These are phyloP conservation scores for Acanthamoeba quina DNA, from an alignment of 208 protist genomes.

Conservation along the genomic window DNA sequence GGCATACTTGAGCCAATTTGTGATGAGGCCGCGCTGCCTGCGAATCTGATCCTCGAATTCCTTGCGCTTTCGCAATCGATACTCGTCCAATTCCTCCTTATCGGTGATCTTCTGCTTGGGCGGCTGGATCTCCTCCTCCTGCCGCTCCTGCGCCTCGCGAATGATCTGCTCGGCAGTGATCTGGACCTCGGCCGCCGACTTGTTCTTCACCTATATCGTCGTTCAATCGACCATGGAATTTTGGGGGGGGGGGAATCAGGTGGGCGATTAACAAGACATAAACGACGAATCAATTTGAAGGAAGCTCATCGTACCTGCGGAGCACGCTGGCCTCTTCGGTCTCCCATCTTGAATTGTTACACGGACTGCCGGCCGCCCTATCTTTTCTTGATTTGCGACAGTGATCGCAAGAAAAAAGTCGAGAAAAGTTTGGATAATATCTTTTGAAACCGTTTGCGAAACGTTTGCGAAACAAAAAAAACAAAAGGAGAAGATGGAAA, in stretches of 20 bases:
- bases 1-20: conserved; percentile 97
- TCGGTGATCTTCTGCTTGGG: conserved; percentile 97
- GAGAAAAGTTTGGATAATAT: neutral
- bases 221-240: neutral
- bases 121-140: conserved; percentile 87
- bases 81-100: conserved; percentile 95
- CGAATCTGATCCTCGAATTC: conserved; percentile 96
- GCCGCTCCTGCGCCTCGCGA: conserved; percentile 95
- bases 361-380: neutral
- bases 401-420: neutral
- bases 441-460: too few species aligned
- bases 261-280: neutral
- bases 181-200: conserved; percentile 93
- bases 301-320: neutral
- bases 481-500: neutral
- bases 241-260: neutral
- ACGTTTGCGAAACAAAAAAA: neutral
- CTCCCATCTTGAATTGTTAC: neutral
- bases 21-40: conserved; percentile 89
- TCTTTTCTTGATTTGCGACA: neutral
- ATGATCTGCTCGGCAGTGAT: conserved; percentile 98
- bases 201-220: conserved; percentile 91
- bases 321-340: neutral
- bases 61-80: conserved; percentile 94
- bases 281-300: neutral